Conservation (phyloP, 2,329 filamentous ascomycete genomes). For the Sarocladium kiliense region DNA sequence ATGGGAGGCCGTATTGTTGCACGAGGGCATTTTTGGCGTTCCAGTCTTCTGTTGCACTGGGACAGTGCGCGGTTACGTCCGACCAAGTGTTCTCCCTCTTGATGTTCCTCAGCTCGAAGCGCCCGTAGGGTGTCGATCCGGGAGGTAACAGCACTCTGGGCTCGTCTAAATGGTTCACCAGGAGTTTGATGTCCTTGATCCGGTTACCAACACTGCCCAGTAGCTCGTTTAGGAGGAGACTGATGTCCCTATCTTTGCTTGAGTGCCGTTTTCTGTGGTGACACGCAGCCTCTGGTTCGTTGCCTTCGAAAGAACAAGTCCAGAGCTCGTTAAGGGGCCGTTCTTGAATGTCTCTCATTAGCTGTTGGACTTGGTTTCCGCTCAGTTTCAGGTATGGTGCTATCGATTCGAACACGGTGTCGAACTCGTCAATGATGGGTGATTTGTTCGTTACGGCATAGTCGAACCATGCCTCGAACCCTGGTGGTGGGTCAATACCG, state of each 20-base stretch:
- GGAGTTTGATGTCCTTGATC: conserved; percentile 33
- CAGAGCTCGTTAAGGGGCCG: conserved; percentile 28
- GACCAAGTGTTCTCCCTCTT: conserved; percentile 25
- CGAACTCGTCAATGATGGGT: conserved; percentile 45
- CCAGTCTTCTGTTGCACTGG: neutral
- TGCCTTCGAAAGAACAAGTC: conserved; percentile 26
- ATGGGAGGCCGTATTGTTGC: conserved; percentile 26
- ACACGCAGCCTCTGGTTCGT: conserved; percentile 23
- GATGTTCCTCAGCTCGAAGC: conserved; percentile 20
- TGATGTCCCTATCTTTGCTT: conserved; percentile 27
- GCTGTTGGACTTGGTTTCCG: conserved; percentile 24
- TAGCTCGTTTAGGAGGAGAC: conserved; percentile 24
- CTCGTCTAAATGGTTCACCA: conserved; percentile 45
- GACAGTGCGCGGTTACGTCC: conserved; percentile 25
- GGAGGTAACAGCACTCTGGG: conserved; percentile 33
- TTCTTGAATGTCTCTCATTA: conserved; percentile 21
- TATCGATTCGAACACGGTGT: conserved; percentile 34
- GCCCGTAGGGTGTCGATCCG: neutral
- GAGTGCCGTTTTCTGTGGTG: conserved; percentile 22
- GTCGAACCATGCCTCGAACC: conserved; percentile 41
- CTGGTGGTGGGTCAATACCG: conserved; percentile 34
- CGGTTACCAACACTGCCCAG: conserved; percentile 17
- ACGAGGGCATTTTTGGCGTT: conserved; percentile 1
- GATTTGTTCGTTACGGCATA: conserved; percentile 35
- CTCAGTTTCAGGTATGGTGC: conserved; percentile 34